Base-by-base conservation (phyloP, 208 protist genomes). In the Tritrichomonas foetus region DNA sequence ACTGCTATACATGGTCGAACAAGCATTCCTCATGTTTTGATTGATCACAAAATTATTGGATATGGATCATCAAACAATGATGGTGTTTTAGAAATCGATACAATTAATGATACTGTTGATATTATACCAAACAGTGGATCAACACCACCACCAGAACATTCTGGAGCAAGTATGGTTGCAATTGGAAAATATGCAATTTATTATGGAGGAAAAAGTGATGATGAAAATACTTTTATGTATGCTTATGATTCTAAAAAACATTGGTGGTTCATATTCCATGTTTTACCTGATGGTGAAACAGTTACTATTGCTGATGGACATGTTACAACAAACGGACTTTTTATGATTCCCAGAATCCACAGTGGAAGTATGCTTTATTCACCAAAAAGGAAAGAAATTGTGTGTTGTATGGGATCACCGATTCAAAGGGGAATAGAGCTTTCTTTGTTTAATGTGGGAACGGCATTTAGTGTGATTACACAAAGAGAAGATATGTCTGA, bases 401-500 rank as follows among this genome's bases (percentile, higher is more conserved):
- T 82, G 11, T 33, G 41, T n/a, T 47, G 20, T 20, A n/a, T 82
- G 41, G 74, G 74, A 0, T 25, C 47, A n/a, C 74, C 74, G 8
- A 50, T 50, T 8, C 47, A 53, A 3, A 50, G 50, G 27, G 41
- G 41, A 50, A 33, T 41, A 1, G 41, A 47, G 30, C 20, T 82
- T 3, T 82, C 50, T 30, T 50, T 50, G 16, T 33, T 82, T 30
- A 22, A 25, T 82, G 50, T 82, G 27, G 74, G 74, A 9, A 41
- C 47, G 11, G 74, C 74, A 1, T 9, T 82, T 3, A 41, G 16
- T 82, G 74, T 82, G 1, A 82, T 82, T 9, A 33, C 47, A 8
- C 74, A 82, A 20, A 82, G 74, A 53, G 74, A 82, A 22, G 74
- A 82, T 53, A 82, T 82, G 74, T 41, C 50, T 82, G 74, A 75